phyloP scores from a whole-genome alignment of 495 filamentous ascomycete genomes.

The Podospora anserina region DNA sequence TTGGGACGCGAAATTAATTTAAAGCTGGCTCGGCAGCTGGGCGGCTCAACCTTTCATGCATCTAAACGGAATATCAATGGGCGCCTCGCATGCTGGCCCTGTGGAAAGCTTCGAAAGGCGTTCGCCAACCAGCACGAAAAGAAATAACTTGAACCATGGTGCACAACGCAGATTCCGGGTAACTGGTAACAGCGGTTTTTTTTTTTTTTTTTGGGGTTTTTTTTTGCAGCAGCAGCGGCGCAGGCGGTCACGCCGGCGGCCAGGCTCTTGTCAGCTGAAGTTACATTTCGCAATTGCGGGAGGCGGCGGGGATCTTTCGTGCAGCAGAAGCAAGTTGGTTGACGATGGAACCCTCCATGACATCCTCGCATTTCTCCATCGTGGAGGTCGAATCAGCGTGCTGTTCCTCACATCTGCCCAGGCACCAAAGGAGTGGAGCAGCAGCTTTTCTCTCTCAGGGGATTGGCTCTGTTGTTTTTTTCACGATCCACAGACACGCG shows the following conservation, averaged over 20 bases:
- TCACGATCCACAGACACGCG: constrained; percentile 6
- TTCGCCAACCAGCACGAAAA: neutral
- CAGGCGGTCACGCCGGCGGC: constrained; percentile 7
- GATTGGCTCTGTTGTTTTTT: neutral
- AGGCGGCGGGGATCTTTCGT: constrained; percentile 9
- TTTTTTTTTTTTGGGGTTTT: neutral
- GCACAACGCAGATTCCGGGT: neutral
- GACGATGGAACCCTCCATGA: constrained; percentile 10
- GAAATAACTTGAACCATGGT: neutral
- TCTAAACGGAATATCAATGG: constrained; percentile 1
- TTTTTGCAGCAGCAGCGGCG: neutral
- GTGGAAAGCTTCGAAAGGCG: neutral
- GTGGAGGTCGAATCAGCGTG: neutral
- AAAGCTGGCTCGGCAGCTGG: neutral
- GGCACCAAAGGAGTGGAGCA: neutral
- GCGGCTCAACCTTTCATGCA: neutral
- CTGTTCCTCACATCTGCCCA: neutral
- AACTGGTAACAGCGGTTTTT: neutral
- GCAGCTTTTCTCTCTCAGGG: neutral
- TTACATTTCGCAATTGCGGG: constrained; percentile 14
- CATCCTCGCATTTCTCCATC: neutral
- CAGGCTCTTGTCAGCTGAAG: constrained; percentile 7
- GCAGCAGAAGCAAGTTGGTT: neutral
- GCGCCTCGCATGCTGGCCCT: neutral
- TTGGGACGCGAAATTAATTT: constrained; percentile 10